These are phyloP conservation scores for Amphirosellinia nigrospora DNA, from an alignment of 495 filamentous ascomycete species.

Conservation along the genomic window DNA sequence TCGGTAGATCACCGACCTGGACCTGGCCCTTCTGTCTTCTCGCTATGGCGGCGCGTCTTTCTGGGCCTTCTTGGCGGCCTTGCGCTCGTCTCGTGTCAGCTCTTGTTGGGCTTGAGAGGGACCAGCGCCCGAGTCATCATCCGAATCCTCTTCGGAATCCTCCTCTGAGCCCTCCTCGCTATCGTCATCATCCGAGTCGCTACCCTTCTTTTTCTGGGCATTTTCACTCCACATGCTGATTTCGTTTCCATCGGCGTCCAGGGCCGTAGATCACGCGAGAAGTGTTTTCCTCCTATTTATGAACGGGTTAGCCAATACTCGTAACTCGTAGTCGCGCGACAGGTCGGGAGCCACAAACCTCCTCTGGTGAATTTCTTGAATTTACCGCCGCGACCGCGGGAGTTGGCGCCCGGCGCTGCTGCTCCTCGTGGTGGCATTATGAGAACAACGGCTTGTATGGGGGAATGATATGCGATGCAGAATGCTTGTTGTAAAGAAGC, in stretches of 20 bases:
- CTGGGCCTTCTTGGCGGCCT: slow-evolving; percentile 84
- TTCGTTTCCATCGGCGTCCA: slow-evolving; percentile 83
- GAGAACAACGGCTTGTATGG: neutral
- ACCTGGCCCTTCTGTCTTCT: slow-evolving; percentile 66
- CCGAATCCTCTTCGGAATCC: slow-evolving; percentile 52
- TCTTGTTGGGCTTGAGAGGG: slow-evolving; percentile 45
- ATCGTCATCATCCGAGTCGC: slow-evolving; percentile 55
- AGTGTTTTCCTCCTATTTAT: slow-evolving; percentile 85
- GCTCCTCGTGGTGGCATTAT: slow-evolving; percentile 67
- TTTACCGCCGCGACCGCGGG: slow-evolving; percentile 84
- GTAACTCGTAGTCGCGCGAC: neutral
- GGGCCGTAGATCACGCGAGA: slow-evolving; percentile 87
- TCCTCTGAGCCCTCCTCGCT: slow-evolving; percentile 50
- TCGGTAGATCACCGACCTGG: slow-evolving; percentile 82
- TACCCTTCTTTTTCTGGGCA: slow-evolving; percentile 49
- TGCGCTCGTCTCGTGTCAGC: slow-evolving; percentile 85
- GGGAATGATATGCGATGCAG: slow-evolving; percentile 1
- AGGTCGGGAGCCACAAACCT: slow-evolving; percentile 60
- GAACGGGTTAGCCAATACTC: slow-evolving; percentile 11
- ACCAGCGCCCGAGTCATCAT: slow-evolving; percentile 44
- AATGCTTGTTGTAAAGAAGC: slow-evolving; percentile 16
- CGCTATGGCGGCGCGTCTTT: slow-evolving; percentile 88
- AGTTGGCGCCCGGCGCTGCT: slow-evolving; percentile 48
- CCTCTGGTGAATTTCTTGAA: slow-evolving; percentile 92
- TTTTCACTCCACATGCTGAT: slow-evolving; percentile 72